A percentile compares a stretch with the other conserved stretches of the same genome.
These are phyloP conservation scores for Leccinum ponderosum DNA, from an alignment of 1,284 basidiomycete genomes.

Conservation along the genomic window DNA sequence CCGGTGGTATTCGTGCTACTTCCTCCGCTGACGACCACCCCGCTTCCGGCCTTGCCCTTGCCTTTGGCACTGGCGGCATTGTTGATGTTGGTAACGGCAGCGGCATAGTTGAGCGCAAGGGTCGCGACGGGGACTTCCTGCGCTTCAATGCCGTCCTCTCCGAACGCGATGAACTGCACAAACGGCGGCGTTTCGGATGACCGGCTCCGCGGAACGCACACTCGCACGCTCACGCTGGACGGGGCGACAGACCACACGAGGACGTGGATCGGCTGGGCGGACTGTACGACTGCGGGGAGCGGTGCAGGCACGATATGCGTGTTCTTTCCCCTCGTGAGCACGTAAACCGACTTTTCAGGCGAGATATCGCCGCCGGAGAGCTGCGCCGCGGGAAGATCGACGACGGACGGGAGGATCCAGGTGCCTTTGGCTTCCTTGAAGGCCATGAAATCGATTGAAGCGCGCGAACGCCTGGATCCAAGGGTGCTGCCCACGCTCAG, in stretches of 20 bases:
- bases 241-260: conserved; percentile 63
- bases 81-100: neutral
- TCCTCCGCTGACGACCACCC: neutral
- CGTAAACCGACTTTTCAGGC: conserved; percentile 46
- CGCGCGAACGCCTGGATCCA: conserved; percentile 43
- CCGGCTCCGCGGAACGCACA: conserved; percentile 37
- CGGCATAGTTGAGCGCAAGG: conserved; percentile 29
- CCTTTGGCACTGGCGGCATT: conserved; percentile 13
- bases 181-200: conserved; percentile 35
- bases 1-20: neutral
- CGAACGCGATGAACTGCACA: conserved; percentile 66
- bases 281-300: conserved; percentile 52
- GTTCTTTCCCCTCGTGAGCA: conserved; percentile 67
- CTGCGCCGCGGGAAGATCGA: conserved; percentile 46
- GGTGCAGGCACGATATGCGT: conserved; percentile 71
- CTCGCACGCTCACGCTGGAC: conserved; percentile 52
- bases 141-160: conserved; percentile 68
- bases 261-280: conserved; percentile 49
- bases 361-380: conserved; percentile 15
- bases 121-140: conserved; percentile 56
- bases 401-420: conserved; percentile 56
- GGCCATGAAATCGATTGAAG: conserved; percentile 53
- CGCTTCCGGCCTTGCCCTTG: conserved; percentile 23
- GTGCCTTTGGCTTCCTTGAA: conserved; percentile 44
- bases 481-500: conserved; percentile 19